Conservation (phyloP, 1,139 yeast species). For the Kodamaea fungicola region DNA sequence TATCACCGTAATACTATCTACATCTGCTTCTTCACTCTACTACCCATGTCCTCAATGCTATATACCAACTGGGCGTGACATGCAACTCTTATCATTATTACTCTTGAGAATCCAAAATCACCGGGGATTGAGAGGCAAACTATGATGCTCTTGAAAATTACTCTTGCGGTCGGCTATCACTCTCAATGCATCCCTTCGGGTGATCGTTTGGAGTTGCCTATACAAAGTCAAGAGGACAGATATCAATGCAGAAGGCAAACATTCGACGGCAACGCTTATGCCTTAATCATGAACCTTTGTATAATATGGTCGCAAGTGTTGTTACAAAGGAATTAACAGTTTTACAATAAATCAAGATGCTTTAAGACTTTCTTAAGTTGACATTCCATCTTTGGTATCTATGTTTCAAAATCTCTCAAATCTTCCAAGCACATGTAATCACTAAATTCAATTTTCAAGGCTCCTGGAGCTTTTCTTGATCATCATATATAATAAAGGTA, state of each 20-base stretch:
- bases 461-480: too few relatives aligned
- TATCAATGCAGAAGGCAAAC: slow-evolving; percentile 91
- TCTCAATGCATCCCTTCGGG: slow-evolving; percentile 28
- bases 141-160: slow-evolving; percentile 57
- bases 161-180: slow-evolving; percentile 48
- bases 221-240: slow-evolving; percentile 87
- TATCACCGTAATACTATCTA: too few relatives aligned
- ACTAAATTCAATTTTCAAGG: too few relatives aligned
- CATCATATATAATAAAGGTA: too few relatives aligned
- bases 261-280: slow-evolving; percentile 98
- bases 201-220: slow-evolving; percentile 5
- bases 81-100: too few relatives aligned
- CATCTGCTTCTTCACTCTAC: too few relatives aligned
- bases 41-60: too few relatives aligned
- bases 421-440: neutral
- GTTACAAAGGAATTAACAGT: slow-evolving; percentile 91
- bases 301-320: too few relatives aligned
- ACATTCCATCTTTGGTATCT: too few relatives aligned
- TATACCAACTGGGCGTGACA: too few relatives aligned
- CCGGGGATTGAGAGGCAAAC: slow-evolving; percentile 35
- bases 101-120: too few relatives aligned
- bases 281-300: slow-evolving; percentile 84
- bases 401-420: neutral
- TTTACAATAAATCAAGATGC: slow-evolving; percentile 88
- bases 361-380: slow-evolving; percentile 65